Percentiles rank a stretch among this genome's conserved stretches.
These are phyloP conservation scores for Bertia moriformis DNA, from an alignment of 2,329 filamentous ascomycete genomes.

Conservation along the genomic window DNA sequence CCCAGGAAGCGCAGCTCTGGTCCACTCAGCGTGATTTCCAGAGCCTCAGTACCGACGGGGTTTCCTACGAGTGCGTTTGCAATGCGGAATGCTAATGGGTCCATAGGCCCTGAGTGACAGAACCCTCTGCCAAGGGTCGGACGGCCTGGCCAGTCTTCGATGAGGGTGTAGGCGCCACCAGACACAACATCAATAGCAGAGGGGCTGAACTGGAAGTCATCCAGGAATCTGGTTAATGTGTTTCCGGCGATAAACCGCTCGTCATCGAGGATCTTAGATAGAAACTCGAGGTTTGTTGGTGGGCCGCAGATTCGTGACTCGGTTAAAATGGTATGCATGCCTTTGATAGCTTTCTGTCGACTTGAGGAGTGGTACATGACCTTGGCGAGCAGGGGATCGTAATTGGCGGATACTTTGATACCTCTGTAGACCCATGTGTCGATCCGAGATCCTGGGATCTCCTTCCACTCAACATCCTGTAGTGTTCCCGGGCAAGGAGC, in stretches of 20 bases:
- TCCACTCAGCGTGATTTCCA: conserved; percentile 46
- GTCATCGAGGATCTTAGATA: conserved; percentile 30
- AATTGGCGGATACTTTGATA: conserved; percentile 37
- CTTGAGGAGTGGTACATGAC: conserved; percentile 35
- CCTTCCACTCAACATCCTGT: conserved; percentile 39
- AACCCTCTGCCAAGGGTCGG: conserved; percentile 40
- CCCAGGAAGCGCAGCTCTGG: conserved; percentile 40
- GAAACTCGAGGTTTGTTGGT: conserved; percentile 40
- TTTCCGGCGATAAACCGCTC: conserved; percentile 27
- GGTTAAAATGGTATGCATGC: conserved; percentile 24
- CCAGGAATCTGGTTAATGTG: conserved; percentile 41
- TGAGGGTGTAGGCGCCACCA: conserved; percentile 37
- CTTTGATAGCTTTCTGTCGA: conserved; percentile 23
- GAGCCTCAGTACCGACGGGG: conserved; percentile 27
- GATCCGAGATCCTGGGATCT: conserved; percentile 30
- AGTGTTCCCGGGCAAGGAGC: conserved; percentile 42
- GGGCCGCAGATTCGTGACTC: conserved; percentile 33
- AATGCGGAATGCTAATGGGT: conserved; percentile 37
- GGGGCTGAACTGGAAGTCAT: conserved; percentile 30
- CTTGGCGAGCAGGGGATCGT: conserved; percentile 42
- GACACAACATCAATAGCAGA: conserved; percentile 38
- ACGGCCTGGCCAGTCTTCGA: conserved; percentile 45
- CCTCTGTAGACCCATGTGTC: conserved; percentile 51
- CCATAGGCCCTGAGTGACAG: conserved; percentile 45
- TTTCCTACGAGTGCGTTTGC: conserved; percentile 48